A percentile compares a stretch with the other conserved stretches of the same genome.
phyloP scores from a whole-genome alignment of 2,329 filamentous ascomycete species.

The Tolypocladium album region DNA sequence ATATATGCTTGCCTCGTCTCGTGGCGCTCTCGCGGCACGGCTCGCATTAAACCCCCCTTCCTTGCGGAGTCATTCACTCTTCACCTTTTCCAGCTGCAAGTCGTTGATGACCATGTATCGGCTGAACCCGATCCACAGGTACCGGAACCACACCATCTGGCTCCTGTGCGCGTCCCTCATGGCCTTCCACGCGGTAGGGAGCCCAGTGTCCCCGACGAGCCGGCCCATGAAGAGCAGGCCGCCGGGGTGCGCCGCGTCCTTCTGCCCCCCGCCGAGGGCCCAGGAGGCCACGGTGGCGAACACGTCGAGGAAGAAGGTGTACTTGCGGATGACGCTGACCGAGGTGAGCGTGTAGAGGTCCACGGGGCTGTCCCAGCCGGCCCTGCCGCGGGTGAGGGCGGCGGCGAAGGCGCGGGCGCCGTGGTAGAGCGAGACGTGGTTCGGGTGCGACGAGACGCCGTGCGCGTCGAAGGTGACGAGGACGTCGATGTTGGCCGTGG shows the following conservation, averaged over 20 bases:
- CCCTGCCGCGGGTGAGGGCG: conserved; percentile 50
- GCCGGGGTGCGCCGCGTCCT: conserved; percentile 30
- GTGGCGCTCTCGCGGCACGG: not conserved
- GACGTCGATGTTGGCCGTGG: conserved; percentile 56
- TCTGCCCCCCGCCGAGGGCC: conserved; percentile 28
- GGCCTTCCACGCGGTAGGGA: conserved; percentile 57
- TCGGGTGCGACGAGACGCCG: conserved; percentile 82
- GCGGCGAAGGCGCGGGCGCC: conserved; percentile 67
- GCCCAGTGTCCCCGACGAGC: conserved; percentile 46
- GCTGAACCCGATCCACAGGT: conserved; percentile 85
- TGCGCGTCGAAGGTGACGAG: conserved; percentile 81
- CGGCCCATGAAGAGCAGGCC: conserved; percentile 63
- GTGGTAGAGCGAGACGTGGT: conserved; percentile 82
- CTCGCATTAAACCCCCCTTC: not conserved
- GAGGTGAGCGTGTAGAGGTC: conserved; percentile 77
- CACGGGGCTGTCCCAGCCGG: conserved; percentile 61
- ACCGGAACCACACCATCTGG: conserved; percentile 98
- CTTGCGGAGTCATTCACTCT: conserved; percentile 5
- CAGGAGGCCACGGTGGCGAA: conserved; percentile 57
- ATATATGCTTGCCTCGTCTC: not conserved
- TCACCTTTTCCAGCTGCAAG: conserved; percentile 43
- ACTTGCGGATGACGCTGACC: conserved; percentile 69
- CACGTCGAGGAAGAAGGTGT: conserved; percentile 64
- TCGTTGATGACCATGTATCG: conserved; percentile 97
- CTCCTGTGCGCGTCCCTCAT: conserved; percentile 88